A percentile compares a stretch with the other conserved stretches of the same genome.
These are phyloP conservation scores for Punica granatum DNA, from an alignment of 345 rosid genomes.

Conservation along the genomic window DNA sequence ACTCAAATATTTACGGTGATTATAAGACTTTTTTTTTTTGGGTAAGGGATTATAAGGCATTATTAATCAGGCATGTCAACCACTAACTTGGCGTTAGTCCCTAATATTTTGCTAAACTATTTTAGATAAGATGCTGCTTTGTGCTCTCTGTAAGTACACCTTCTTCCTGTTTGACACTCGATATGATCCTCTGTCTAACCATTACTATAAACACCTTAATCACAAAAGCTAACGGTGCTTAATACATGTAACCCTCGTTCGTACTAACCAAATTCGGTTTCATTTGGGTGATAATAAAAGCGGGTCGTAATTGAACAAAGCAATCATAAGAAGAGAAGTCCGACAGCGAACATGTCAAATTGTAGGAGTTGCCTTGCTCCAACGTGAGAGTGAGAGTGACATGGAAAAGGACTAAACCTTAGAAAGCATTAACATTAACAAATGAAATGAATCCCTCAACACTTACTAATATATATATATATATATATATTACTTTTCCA, in stretches of 20 bases:
- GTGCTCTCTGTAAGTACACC: too few species aligned
- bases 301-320: too few species aligned
- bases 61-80: neutral
- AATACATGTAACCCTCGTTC: too few species aligned
- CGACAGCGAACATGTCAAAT: conserved; percentile 12
- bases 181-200: too few species aligned
- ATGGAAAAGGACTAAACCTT: conserved; percentile 22
- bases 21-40: too few species aligned
- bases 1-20: neutral
- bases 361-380: conserved; percentile 8
- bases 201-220: too few species aligned
- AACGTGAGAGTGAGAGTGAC: conserved; percentile 15
- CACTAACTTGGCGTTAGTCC: neutral
- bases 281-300: too few species aligned
- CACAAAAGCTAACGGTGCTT: too few species aligned
- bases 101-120: neutral
- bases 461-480: too few species aligned
- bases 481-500: neutral
- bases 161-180: too few species aligned
- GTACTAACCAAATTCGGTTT: too few species aligned
- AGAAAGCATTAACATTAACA: conserved; percentile 1
- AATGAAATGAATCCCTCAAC: neutral
- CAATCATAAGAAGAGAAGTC: too few species aligned
- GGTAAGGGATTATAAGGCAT: neutral
- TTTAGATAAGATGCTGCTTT: neutral